phyloP scores from a whole-genome alignment of 148 eudicot species.

The Camellia lanceoleosa region DNA sequence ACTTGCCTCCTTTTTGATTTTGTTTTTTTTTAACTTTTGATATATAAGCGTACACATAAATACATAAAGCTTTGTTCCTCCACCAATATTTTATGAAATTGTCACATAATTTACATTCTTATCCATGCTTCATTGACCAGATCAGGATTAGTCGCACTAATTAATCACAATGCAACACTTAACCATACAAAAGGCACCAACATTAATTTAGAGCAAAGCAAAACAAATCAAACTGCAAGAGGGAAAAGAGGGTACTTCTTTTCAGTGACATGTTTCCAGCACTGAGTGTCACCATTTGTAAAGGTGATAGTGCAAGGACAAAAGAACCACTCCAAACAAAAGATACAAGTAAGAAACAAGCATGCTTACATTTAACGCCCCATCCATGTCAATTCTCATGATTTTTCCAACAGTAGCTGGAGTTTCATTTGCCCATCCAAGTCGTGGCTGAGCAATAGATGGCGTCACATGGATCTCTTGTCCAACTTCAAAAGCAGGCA shows the following conservation, averaged over 20 bases:
- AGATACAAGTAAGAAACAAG: conserved; percentile 2
- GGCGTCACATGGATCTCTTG: conserved; percentile 88
- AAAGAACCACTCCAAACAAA: background rate
- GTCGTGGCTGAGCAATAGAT: conserved; percentile 79
- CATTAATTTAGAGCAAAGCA: background rate
- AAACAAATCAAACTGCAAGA: conserved; percentile 6
- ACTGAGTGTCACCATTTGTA: background rate
- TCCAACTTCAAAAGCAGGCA: conserved; percentile 86
- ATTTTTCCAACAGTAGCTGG: conserved; percentile 88
- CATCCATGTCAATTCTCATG: conserved; percentile 93
- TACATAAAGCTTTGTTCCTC: background rate
- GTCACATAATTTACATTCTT: too few species aligned
- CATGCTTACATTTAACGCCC: conserved; percentile 78
- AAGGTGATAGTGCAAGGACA: background rate
- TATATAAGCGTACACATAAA: background rate
- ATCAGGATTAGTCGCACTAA: background rate
- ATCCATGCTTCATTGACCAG: conserved; percentile 3
- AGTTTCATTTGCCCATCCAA: conserved; percentile 95
- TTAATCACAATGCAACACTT: conserved; percentile 4
- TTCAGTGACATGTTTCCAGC: background rate
- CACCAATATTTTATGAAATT: background rate
- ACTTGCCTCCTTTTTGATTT: too few species aligned
- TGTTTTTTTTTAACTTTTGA: too few species aligned
- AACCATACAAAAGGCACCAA: conserved; percentile 2
- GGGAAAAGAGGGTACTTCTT: background rate